Evolutionary conservation across 495 filamentous ascomycete genomes (phyloP).

Genomic region (Cudoniella acicularis): DNA sequence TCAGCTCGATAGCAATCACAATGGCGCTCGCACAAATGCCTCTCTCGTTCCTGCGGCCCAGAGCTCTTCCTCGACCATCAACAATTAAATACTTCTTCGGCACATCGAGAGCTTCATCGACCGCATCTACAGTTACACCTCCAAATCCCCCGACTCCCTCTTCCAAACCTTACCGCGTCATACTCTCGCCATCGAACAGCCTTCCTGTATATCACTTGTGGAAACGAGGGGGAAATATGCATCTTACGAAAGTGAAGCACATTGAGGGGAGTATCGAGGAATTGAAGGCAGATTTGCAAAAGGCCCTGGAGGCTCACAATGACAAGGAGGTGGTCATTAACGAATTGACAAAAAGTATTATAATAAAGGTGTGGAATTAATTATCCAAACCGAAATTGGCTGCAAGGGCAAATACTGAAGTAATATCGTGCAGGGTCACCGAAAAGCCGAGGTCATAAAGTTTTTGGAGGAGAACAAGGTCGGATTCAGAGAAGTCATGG

Average conservation of each 20-base stretch:
- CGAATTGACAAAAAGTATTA: conserved; percentile 57
- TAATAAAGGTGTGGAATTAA: conserved; percentile 65
- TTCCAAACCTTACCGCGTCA: conserved; percentile 65
- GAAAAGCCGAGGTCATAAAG: conserved; percentile 30
- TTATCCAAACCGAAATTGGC: too few relatives aligned
- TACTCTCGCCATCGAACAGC: conserved; percentile 65
- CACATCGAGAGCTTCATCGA: conserved; percentile 24
- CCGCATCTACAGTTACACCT: conserved; percentile 21
- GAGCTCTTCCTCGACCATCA: conserved; percentile 25
- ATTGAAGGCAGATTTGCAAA: conserved; percentile 47
- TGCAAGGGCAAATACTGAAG: too few relatives aligned
- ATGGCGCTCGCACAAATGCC: too few relatives aligned
- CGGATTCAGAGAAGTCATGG: neutral
- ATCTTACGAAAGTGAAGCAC: conserved; percentile 72
- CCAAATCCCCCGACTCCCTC: conserved; percentile 30
- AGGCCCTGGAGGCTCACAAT: conserved; percentile 38
- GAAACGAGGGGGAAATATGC: conserved; percentile 75
- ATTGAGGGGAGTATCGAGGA: conserved; percentile 65
- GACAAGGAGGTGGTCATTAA: conserved; percentile 49
- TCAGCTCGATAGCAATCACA: too few relatives aligned
- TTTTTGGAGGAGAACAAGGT: conserved; percentile 27
- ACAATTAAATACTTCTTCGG: conserved; percentile 36
- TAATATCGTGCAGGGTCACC: too few relatives aligned
- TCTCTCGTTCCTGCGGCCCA: conserved; percentile 27
- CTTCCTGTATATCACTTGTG: conserved; percentile 72